Conservation (phyloP, 2,329 filamentous ascomycete genomes). For the Aspergillus novoparasiticus region DNA sequence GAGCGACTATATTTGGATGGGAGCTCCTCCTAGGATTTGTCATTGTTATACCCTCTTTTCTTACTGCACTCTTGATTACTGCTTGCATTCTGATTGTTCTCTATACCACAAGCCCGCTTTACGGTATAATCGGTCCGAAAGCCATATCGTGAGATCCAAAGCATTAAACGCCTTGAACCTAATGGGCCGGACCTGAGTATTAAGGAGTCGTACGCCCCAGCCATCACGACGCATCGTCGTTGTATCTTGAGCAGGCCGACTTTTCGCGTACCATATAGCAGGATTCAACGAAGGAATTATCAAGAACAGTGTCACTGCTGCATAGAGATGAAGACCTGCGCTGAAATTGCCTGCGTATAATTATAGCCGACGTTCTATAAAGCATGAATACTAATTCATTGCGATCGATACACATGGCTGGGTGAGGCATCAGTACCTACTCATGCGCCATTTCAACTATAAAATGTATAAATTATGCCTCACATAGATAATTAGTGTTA, state of each 20-base stretch:
- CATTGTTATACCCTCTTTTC: not conserved
- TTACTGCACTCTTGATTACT: not conserved
- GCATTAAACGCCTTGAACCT: not conserved
- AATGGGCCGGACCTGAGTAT: not conserved
- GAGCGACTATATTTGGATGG: constrained; percentile 35
- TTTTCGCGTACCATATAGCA: not conserved
- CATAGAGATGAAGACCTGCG: constrained; percentile 6
- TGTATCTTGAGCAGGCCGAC: not conserved
- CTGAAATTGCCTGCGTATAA: constrained; percentile 2
- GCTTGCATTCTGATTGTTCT: not conserved
- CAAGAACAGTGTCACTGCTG: constrained; percentile 4
- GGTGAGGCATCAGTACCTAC: constrained; percentile 2
- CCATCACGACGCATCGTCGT: not conserved
- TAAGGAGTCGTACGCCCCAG: not conserved
- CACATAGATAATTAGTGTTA: not conserved
- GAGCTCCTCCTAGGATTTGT: constrained; percentile 24
- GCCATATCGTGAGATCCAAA: not conserved
- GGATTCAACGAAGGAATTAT: not conserved
- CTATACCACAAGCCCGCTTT: not conserved
- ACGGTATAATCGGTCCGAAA: not conserved
- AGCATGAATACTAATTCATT: constrained; percentile 4
- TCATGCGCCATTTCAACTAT: not conserved
- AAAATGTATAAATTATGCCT: constrained; percentile 5
- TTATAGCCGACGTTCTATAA: constrained; percentile 13
- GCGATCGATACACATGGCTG: not conserved